Conservation (phyloP, 345 rosid genomes). For the Aethionema arabicum region DNA sequence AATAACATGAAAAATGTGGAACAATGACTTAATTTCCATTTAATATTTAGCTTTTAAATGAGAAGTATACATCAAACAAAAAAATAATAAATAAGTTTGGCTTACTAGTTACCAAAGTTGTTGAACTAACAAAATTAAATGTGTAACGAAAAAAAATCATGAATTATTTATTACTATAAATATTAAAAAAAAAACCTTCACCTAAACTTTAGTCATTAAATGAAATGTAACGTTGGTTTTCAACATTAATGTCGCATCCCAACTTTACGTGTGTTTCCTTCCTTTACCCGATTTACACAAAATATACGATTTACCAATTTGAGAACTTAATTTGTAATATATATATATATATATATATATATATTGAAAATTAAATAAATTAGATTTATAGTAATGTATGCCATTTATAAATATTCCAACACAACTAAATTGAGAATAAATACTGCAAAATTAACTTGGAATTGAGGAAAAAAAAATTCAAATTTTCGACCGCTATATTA, state of each 20-base stretch:
- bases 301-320: slow-evolving; percentile 6
- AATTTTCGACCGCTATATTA: no score
- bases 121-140: slow-evolving; percentile 41
- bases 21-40: slow-evolving; percentile 16
- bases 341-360: no score
- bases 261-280: slow-evolving; percentile 29
- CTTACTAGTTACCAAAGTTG: slow-evolving; percentile 39
- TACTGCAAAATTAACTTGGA: no score
- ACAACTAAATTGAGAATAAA: no score
- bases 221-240: slow-evolving; percentile 24
- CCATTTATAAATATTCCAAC: no score
- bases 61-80: slow-evolving; percentile 28
- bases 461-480: no score
- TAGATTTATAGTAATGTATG: no score
- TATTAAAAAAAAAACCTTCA: slow-evolving; percentile 19
- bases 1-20: slow-evolving; percentile 34
- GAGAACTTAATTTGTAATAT: no score
- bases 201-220: slow-evolving; percentile 21
- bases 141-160: slow-evolving; percentile 14
- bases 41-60: slow-evolving; percentile 3
- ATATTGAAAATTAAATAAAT: no score
- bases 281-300: slow-evolving; percentile 21
- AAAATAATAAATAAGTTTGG: slow-evolving; percentile 38
- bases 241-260: slow-evolving; percentile 25
- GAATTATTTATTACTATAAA: slow-evolving; percentile 26